Conservation (phyloP, 176 grass and related monocot genomes). For the Oryza rufipogon region DNA sequence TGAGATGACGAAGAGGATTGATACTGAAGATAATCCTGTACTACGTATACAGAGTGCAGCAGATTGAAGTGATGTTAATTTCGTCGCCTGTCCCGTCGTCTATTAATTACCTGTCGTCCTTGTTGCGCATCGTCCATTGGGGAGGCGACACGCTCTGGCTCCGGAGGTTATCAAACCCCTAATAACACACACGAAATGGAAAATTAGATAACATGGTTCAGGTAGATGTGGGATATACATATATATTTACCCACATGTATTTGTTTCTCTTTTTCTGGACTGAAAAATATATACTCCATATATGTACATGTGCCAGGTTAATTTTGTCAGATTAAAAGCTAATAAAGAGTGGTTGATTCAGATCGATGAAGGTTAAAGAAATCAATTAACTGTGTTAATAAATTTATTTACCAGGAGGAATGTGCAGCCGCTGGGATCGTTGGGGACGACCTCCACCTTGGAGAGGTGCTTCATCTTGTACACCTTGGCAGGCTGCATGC, state of each 20-base stretch:
- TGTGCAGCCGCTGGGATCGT: conserved; percentile 86
- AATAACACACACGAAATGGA: no score
- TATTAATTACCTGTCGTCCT: conserved; percentile 71
- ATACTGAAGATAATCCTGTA: neutral
- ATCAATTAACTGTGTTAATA: no score
- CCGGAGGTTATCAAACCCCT: conserved; percentile 92
- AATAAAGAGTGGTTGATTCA: no score
- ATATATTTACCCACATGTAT: no score
- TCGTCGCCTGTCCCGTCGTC: neutral
- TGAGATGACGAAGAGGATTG: no score
- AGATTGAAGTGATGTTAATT: neutral
- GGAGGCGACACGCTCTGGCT: conserved; percentile 84
- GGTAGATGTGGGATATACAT: neutral
- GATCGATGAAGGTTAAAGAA: no score
- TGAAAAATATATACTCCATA: no score
- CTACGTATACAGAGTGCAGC: neutral
- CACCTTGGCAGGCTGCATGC: conserved; percentile 67
- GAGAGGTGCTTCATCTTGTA: conserved; percentile 99
- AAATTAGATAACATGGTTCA: neutral
- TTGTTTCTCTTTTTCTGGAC: no score
- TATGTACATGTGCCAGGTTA: neutral
- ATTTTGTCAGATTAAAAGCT: neutral
- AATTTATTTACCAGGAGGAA: conserved; percentile 66
- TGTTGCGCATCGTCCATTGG: conserved; percentile 97
- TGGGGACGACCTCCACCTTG: conserved; percentile 81